Percentiles rank a stretch among this genome's conserved stretches.
Evolutionary conservation across 495 filamentous ascomycete species (phyloP).

Genomic region (Penicillium ucsense): DNA sequence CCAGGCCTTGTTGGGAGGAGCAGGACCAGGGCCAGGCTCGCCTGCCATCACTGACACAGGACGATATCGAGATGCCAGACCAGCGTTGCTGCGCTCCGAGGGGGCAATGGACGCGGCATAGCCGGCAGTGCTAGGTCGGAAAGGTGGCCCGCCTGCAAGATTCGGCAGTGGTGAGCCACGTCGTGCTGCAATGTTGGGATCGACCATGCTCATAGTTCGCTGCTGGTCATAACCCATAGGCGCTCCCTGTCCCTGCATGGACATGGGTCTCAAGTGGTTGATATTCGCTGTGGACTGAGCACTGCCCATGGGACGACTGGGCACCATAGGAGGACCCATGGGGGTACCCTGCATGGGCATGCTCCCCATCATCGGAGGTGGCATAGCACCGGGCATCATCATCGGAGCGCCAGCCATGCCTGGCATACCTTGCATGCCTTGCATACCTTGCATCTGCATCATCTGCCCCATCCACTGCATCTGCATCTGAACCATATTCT

Average conservation of each 20-base stretch:
- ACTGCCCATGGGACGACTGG: constrained; percentile 5
- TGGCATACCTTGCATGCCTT: constrained; percentile 5
- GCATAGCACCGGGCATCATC: constrained; percentile 9
- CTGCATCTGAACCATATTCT: constrained; percentile 85
- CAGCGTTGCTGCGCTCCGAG: constrained; percentile 88
- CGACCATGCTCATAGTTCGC: constrained; percentile 51
- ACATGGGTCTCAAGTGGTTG: constrained; percentile 28
- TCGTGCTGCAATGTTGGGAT: constrained; percentile 55
- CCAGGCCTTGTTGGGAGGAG: constrained; percentile 41
- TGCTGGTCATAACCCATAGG: neutral
- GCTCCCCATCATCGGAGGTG: constrained; percentile 15
- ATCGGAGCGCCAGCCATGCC: constrained; percentile 3
- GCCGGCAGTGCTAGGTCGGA: constrained; percentile 25
- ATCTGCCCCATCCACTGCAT: constrained; percentile 73
- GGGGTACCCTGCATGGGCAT: constrained; percentile 14
- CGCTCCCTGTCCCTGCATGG: constrained; percentile 25
- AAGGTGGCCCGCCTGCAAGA: constrained; percentile 15
- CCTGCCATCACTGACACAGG: constrained; percentile 56
- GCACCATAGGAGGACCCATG: constrained; percentile 11
- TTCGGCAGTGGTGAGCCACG: constrained; percentile 27
- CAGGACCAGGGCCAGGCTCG: constrained; percentile 34
- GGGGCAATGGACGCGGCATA: constrained; percentile 78
- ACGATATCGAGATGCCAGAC: constrained; percentile 82
- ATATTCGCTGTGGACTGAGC: constrained; percentile 8
- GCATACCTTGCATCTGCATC: constrained; percentile 60